Conservation (phyloP, 345 rosid species). For the Lumnitzera racemosa region DNA sequence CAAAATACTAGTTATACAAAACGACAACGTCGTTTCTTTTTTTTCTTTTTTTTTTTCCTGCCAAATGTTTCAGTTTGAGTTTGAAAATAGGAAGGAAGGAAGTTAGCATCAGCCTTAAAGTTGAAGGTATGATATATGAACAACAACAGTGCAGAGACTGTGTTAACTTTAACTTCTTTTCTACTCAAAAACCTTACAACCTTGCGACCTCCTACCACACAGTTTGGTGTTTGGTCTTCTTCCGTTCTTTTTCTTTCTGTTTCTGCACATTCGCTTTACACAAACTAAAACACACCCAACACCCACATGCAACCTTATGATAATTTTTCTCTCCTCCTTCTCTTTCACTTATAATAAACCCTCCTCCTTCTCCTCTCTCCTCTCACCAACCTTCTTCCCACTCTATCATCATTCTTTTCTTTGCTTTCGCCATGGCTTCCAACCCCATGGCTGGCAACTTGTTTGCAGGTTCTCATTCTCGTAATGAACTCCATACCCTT, state of each 20-base stretch:
- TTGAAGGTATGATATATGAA: conserved; percentile 20
- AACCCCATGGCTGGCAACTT: conserved; percentile 50
- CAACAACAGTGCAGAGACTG: too few species aligned
- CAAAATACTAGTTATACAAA: too few species aligned
- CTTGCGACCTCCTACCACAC: conserved; percentile 70
- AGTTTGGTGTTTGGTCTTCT: conserved; percentile 42
- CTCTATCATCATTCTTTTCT: conserved; percentile 16
- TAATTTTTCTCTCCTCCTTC: background rate
- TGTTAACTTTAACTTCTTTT: conserved; percentile 34
- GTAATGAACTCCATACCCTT: conserved; percentile 16
- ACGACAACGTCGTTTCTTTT: too few species aligned
- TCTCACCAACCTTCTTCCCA: conserved; percentile 13
- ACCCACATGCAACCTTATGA: too few species aligned
- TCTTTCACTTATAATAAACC: conserved; percentile 3
- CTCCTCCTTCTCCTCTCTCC: background rate
- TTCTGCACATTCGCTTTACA: conserved; percentile 1
- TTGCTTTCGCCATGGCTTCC: conserved; percentile 28
- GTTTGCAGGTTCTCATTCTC: conserved; percentile 26
- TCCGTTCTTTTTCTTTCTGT: background rate
- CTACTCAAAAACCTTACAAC: conserved; percentile 38
- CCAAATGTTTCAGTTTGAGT: too few species aligned
- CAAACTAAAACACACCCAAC: conserved; percentile 2
- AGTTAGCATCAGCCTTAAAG: conserved; percentile 15
- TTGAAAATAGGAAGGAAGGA: conserved; percentile 6
- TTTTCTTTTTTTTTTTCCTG: too few species aligned